Base-by-base conservation (phyloP, 306 rosid species). In the Quercus bicolor region DNA sequence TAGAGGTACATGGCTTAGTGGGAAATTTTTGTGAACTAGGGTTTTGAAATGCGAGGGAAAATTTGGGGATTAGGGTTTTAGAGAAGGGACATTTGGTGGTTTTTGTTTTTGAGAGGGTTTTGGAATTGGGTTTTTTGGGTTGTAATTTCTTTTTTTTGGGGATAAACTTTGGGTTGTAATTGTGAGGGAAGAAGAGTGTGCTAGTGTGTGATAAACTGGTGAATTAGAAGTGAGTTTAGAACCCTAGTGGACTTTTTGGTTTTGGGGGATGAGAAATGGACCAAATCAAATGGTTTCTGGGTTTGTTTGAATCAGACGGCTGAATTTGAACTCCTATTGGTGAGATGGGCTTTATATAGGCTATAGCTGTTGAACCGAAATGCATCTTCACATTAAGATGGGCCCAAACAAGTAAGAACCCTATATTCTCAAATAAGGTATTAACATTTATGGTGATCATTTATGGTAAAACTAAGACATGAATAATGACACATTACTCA, bases 1-100 rank as follows among this genome's bases (percentile, higher is more conserved):
- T 95, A 93, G 74, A 95, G 99, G 77, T 93, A 93, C 99, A 93
- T 95, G 65, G 84, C 74, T 85, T 77, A 21, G 11, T 0, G 45
- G 45, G 51, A 64, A 26, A 29, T 33, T 33, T 60, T 77, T 37
- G 20, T 2, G 8, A 54, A n/a, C 19, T 48, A 69, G 70, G 78
- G 62, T 73, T 72, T 23, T 15, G 79, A 43, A 53, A 24, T 24
- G 68, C 2, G 10, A 74, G n/a, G 54, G 59, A 73, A 77, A 52
- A 20, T 19, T 23, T 13, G 69, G 68, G 40, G 19, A 4, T 16
- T 56, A n/a, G 55, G 76, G 74, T 70, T 73, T 74, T 45, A 21
- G 43, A 60, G 48, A 65, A 4, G 57, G 2, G 23, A 2, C 21
- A 61, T 21, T 20, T 53, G 72, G 29, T 73, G 31, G 33, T 20